These are phyloP conservation scores for Populus hybrid DNA, from an alignment of 441 rosid genomes.

Conservation along the genomic window DNA sequence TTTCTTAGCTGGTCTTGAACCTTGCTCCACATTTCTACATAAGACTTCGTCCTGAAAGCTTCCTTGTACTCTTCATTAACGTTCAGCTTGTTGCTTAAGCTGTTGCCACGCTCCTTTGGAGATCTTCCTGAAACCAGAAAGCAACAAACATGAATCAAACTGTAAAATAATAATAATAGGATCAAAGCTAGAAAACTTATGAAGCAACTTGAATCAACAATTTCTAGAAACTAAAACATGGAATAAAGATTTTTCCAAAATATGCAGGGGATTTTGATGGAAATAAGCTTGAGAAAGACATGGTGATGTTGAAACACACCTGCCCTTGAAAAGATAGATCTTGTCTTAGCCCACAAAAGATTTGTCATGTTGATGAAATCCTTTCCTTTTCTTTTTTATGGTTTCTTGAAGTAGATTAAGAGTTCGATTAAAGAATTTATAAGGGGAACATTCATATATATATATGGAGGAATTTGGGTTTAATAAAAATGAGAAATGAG, in stretches of 20 bases:
- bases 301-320: conserved; percentile 18
- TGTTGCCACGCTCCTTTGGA: conserved; percentile 25
- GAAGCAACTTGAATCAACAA: background rate
- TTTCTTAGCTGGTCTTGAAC: conserved; percentile 45
- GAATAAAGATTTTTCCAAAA: background rate
- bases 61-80: conserved; percentile 78
- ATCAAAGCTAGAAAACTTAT: background rate
- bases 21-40: conserved; percentile 55
- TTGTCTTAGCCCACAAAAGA: conserved; percentile 23
- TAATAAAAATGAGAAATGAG: conserved; percentile 14
- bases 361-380: conserved; percentile 10
- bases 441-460: background rate
- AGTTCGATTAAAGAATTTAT: background rate
- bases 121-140: conserved; percentile 35
- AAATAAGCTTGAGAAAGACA: no score
- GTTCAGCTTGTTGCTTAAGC: conserved; percentile 41
- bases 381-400: background rate
- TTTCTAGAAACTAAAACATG: background rate
- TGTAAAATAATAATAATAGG: background rate
- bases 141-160: background rate
- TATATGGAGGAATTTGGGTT: conserved; percentile 19
- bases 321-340: conserved; percentile 19
- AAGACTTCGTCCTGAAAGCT: conserved; percentile 80
- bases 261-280: background rate
- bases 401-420: background rate